A percentile compares a stretch with the other conserved stretches of the same genome.
Conservation (phyloP, 1,139 yeast species). For the Saccharomyces hybrid region DNA sequence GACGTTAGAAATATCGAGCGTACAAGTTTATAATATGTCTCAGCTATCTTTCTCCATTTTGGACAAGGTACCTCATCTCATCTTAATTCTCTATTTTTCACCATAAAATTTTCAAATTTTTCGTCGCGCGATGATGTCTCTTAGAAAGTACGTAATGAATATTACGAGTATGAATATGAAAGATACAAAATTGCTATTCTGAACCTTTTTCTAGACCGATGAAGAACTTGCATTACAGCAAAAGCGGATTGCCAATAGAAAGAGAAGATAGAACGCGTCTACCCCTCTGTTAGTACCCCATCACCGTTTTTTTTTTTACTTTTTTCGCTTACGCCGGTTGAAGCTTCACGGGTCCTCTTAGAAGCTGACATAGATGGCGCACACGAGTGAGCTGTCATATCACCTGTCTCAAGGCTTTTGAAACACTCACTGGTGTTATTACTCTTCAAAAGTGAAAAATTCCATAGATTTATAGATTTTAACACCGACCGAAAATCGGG, state of each 20-base stretch:
- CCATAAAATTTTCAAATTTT: background rate
- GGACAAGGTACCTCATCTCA: conserved; percentile 9
- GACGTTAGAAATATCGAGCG: background rate
- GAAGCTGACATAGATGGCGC: background rate
- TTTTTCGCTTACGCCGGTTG: background rate
- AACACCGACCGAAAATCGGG: background rate
- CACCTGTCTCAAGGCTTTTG: too few species aligned
- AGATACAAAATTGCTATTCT: background rate
- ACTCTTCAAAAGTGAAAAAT: background rate
- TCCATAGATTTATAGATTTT: background rate
- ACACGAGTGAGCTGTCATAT: background rate
- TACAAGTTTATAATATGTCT: background rate
- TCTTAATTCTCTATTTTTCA: conserved; percentile 6
- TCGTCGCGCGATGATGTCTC: background rate
- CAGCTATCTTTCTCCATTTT: background rate
- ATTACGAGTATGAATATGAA: background rate
- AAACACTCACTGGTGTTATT: background rate
- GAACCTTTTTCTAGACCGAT: background rate
- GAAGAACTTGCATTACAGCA: background rate
- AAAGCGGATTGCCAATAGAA: background rate
- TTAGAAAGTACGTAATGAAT: background rate
- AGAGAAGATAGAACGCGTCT: background rate
- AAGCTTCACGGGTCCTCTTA: background rate
- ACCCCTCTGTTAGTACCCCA: background rate
- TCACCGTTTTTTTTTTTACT: background rate